Evolutionary conservation across 441 rosid species (phyloP).

Genomic region (Syzygium syzygioides): DNA sequence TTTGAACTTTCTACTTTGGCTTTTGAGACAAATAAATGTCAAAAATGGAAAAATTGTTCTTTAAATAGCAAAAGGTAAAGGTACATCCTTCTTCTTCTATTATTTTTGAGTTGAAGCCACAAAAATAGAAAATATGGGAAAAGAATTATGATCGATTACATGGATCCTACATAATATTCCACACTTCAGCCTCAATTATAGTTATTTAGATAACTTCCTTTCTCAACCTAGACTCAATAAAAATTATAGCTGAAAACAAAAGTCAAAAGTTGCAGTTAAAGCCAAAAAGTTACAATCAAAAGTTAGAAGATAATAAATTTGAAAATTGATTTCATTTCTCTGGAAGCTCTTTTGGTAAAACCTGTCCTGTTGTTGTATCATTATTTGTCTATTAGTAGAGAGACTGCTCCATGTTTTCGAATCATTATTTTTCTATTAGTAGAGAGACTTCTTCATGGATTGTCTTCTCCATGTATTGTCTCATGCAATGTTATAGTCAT

Average conservation of each 20-base stretch:
- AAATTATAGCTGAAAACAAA: not conserved
- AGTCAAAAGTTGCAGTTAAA: not conserved
- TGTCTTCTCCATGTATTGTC: not conserved
- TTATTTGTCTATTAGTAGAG: not conserved
- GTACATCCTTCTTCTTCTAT: not conserved
- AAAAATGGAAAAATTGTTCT: not conserved
- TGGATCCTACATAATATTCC: not conserved
- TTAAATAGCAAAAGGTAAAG: not conserved
- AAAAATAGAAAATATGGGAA: not conserved
- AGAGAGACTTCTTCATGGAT: not conserved
- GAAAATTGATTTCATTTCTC: not conserved
- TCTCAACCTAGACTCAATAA: not conserved
- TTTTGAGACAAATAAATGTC: not conserved
- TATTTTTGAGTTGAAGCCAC: not conserved
- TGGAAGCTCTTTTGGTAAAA: not conserved
- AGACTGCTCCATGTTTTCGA: not conserved
- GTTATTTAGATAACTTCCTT: not conserved
- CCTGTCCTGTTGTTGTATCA: not conserved
- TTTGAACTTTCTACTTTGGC: not conserved
- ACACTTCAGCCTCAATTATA: not conserved
- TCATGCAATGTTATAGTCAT: not conserved
- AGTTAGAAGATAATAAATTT: not conserved
- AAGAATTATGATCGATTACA: not conserved
- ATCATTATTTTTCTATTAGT: not conserved
- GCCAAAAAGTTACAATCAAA: not conserved